Conservation (phyloP, 2,329 filamentous ascomycete genomes). For the Teratosphaeria viscida region DNA sequence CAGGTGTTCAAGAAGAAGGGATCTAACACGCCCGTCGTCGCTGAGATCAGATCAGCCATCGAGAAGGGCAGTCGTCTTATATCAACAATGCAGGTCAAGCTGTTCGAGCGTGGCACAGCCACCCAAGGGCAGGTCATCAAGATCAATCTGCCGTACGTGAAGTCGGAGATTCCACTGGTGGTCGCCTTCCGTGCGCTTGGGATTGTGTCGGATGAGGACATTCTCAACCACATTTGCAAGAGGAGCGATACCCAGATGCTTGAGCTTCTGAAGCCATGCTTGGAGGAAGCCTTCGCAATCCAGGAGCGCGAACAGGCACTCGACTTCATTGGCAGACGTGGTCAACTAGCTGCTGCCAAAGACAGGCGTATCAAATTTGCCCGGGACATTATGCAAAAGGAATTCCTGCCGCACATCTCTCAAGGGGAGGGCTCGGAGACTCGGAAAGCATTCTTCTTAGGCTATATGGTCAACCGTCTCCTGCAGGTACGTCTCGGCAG, state of each 20-base stretch:
- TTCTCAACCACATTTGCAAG: conserved; percentile 94
- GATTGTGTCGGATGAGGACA: conserved; percentile 94
- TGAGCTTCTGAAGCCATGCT: conserved; percentile 92
- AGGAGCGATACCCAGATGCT: conserved; percentile 93
- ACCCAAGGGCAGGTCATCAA: conserved; percentile 87
- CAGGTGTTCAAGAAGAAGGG: conserved; percentile 98
- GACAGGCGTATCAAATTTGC: conserved; percentile 89
- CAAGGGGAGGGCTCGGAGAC: conserved; percentile 92
- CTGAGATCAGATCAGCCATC: conserved; percentile 90
- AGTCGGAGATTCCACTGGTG: conserved; percentile 82
- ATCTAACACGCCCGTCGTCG: conserved; percentile 85
- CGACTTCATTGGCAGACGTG: conserved; percentile 91
- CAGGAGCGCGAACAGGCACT: conserved; percentile 90
- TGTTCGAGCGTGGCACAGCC: conserved; percentile 47
- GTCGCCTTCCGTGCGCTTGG: conserved; percentile 93
- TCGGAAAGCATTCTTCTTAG: conserved; percentile 92
- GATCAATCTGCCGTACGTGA: conserved; percentile 86
- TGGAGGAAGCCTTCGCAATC: conserved; percentile 92
- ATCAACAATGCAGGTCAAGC: conserved; percentile 82
- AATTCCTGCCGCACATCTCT: conserved; percentile 91
- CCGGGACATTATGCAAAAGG: conserved; percentile 90
- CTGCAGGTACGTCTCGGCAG: conserved; percentile 87
- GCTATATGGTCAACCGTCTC: conserved; percentile 97
- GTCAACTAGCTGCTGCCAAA: conserved; percentile 62
- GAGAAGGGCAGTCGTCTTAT: conserved; percentile 94